Evolutionary conservation across 2,329 filamentous ascomycete genomes (phyloP), one percentile per base, ranked within the genome.

Genomic region (Beauveria australis): DNA sequence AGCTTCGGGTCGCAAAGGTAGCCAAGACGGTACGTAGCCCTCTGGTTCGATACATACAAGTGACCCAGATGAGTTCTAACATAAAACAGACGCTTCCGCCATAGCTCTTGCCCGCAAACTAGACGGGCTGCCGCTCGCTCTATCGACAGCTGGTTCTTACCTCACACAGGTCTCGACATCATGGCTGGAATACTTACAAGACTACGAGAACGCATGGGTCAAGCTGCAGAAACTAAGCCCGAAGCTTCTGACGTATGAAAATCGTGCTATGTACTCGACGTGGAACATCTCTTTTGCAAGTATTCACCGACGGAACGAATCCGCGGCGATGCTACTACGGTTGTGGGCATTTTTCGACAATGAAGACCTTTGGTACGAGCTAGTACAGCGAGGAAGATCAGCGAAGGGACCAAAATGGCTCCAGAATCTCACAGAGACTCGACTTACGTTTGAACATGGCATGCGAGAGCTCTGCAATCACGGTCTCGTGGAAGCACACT

Each of bases 111-210:
- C 28, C 28, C 28, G 28, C 28, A 28, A 28, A 53, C 73, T 81
- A 0, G 73, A 76, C 61, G 75, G 78, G 5, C 72, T 79, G 30
- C 77, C 77, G 14, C 71, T 81, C 33, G 78, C 78, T 1, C 71
- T 81, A 18, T 67, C 76, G 5, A 74, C 76, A 18, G 78, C 78
- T 19, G 76, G 77, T 5, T 70, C 75, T 0, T 81, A 77, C 62
- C 72, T 81, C 16, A 60, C 69, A 30, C 63, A 77, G 52, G 70
- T 72, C 28, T 62, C 71, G 43, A 74, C 69, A 0, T 75, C 62
- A 40, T 72, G 71, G n/a, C 59, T 54, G 0, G 66, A 76, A 44
- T 81, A 80, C 65, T 67, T 79, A 47, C 33, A 69, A 10, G 53
- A 71, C 9, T 80, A 81, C 62, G 53, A 72, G 44, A 62, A 64